Conservation (phyloP, 2,329 filamentous ascomycete genomes). For the Aspergillus ibericus region DNA sequence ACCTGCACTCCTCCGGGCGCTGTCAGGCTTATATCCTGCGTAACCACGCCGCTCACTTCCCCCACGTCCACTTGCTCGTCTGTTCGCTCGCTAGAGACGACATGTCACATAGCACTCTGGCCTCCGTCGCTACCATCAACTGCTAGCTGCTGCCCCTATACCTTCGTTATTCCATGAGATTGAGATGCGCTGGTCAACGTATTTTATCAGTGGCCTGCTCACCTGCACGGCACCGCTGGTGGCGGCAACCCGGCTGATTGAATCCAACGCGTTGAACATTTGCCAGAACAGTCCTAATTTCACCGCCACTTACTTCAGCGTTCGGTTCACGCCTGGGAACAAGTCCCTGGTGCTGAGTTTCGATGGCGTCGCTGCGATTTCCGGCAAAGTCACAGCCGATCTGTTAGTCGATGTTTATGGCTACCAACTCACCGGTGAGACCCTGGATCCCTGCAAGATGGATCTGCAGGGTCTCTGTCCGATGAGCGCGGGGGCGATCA, state of each 20-base stretch:
- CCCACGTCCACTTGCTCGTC: not conserved
- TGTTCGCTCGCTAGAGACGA: not conserved
- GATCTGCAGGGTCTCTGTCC: slow-evolving; percentile 6
- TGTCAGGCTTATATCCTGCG: not conserved
- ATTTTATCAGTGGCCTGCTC: slow-evolving; percentile 38
- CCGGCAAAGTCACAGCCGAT: slow-evolving; percentile 77
- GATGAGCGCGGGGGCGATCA: slow-evolving; percentile 6
- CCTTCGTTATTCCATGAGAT: not conserved
- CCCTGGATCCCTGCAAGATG: slow-evolving; percentile 6
- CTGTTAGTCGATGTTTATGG: slow-evolving; percentile 45
- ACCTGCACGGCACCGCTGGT: slow-evolving; percentile 49
- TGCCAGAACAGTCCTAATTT: slow-evolving; percentile 84
- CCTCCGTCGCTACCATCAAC: not conserved
- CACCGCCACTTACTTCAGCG: slow-evolving; percentile 82
- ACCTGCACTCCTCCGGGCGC: not conserved
- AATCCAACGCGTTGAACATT: slow-evolving; percentile 78
- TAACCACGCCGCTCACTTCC: not conserved
- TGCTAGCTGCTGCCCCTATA: not conserved
- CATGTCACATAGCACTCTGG: not conserved
- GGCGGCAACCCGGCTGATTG: slow-evolving; percentile 66
- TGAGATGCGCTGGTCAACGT: slow-evolving; percentile 15
- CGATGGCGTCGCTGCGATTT: slow-evolving; percentile 76
- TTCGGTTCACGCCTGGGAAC: slow-evolving; percentile 65
- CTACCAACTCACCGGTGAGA: slow-evolving; percentile 2
- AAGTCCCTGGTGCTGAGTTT: slow-evolving; percentile 70